These are phyloP conservation scores for Yamadazyma siamensis DNA, from an alignment of 1,139 yeast genomes.

Conservation along the genomic window DNA sequence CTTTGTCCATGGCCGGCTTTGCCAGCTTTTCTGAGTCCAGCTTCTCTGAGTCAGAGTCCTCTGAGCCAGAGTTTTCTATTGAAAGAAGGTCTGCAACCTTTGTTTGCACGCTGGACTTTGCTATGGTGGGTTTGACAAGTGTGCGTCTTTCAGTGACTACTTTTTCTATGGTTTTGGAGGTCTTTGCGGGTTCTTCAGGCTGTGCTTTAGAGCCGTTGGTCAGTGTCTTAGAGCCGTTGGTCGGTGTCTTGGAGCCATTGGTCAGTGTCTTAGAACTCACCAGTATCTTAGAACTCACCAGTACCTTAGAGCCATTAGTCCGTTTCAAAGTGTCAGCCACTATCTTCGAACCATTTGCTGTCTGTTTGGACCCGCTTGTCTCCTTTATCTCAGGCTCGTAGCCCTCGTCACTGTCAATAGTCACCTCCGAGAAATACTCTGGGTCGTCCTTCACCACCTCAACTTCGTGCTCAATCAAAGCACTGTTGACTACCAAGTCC, in stretches of 20 bases:
- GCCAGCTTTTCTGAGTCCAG: conserved; percentile 4
- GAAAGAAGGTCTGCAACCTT: conserved; percentile 27
- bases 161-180: background rate
- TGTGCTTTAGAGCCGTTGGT: too few relatives aligned
- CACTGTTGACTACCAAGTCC: conserved; percentile 58
- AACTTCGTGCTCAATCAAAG: conserved; percentile 33
- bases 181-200: too few relatives aligned
- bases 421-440: conserved; percentile 42
- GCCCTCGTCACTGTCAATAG: conserved; percentile 39
- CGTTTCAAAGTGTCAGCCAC: conserved; percentile 14
- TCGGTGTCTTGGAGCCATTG: too few relatives aligned
- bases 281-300: too few relatives aligned
- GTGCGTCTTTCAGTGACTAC: background rate
- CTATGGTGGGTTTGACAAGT: conserved; percentile 14
- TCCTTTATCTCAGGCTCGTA: too few relatives aligned
- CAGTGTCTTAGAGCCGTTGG: too few relatives aligned
- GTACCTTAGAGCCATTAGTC: too few relatives aligned
- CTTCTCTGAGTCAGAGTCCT: conserved; percentile 16
- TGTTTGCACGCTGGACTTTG: too few relatives aligned
- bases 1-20: conserved; percentile 29
- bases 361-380: too few relatives aligned
- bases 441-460: conserved; percentile 25
- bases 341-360: too few relatives aligned
- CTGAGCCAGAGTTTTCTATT: conserved; percentile 22
- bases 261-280: too few relatives aligned